Percentiles rank a stretch among this genome's conserved stretches.
Evolutionary conservation across 345 rosid genomes (phyloP).

Genomic region (Citrus unshiu): DNA sequence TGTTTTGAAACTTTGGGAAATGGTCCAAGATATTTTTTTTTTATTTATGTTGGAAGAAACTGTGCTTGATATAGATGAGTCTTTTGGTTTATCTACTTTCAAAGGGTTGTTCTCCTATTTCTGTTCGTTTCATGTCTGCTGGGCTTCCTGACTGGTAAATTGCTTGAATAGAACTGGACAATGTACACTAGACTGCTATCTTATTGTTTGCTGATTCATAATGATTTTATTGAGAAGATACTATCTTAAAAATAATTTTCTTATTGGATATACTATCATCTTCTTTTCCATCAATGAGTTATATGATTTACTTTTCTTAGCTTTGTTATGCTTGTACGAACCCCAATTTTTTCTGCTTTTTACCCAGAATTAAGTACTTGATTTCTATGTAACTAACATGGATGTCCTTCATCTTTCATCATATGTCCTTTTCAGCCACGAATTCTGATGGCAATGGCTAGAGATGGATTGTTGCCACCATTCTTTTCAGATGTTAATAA

Average conservation of each 20-base stretch:
- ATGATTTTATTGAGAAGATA: not conserved
- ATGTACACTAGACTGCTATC: not conserved
- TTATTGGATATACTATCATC: not conserved
- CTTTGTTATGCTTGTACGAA: constrained; percentile 3
- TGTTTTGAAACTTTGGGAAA: not conserved
- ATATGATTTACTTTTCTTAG: constrained; percentile 2
- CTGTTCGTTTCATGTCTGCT: not conserved
- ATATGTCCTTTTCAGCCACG: constrained; percentile 54
- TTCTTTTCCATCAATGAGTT: not conserved
- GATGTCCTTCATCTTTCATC: not conserved
- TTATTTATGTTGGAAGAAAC: not conserved
- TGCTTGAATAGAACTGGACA: not conserved
- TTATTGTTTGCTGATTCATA: not conserved
- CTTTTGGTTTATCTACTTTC: not conserved
- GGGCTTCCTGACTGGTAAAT: not conserved
- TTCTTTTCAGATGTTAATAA: constrained; percentile 74
- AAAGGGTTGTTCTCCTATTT: not conserved
- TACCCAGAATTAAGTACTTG: not conserved
- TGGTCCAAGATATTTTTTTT: not conserved
- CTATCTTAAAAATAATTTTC: not conserved
- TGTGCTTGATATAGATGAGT: not conserved
- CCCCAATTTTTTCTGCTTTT: not conserved
- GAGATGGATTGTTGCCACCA: constrained; percentile 88
- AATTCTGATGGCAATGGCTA: constrained; percentile 91
- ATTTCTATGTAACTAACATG: not conserved